Evolutionary conservation across 805 yeast genomes (phyloP).

Genomic region (Wickerhamiella occidentalis): DNA sequence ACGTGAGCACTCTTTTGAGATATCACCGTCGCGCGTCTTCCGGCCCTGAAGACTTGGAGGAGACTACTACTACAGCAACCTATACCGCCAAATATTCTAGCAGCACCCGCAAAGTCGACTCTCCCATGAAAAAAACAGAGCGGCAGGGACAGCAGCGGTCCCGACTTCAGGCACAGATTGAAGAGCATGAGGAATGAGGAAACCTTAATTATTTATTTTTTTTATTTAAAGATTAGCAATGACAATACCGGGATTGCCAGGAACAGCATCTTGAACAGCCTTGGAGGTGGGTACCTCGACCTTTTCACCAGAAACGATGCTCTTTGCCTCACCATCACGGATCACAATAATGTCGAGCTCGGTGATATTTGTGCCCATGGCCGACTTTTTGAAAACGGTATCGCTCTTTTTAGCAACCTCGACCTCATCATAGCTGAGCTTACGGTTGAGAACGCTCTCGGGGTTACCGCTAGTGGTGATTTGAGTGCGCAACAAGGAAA

Average conservation of each 20-base stretch:
- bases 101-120: not conserved
- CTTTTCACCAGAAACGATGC: conserved; percentile 55
- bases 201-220: not conserved
- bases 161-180: conserved; percentile 3
- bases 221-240: conserved; percentile 38
- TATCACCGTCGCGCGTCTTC: conserved; percentile 6
- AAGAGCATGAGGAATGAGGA: not conserved
- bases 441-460: conserved; percentile 75
- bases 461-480: conserved; percentile 42
- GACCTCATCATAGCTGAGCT: conserved; percentile 67
- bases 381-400: conserved; percentile 47
- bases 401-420: conserved; percentile 48
- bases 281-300: conserved; percentile 57
- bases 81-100: not conserved
- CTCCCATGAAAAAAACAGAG: conserved; percentile 7
- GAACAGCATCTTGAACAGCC: conserved; percentile 71
- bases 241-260: conserved; percentile 84
- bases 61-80: not conserved
- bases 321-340: conserved; percentile 58
- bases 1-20: not conserved
- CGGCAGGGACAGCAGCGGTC: not conserved
- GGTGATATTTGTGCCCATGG: conserved; percentile 45
- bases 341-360: conserved; percentile 51
- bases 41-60: not conserved
- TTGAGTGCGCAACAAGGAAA: conserved; percentile 73